Percentiles rank a stretch among this genome's conserved stretches.
phyloP scores from a whole-genome alignment of 2,329 filamentous ascomycete species.

The Sporothrix mexicana region DNA sequence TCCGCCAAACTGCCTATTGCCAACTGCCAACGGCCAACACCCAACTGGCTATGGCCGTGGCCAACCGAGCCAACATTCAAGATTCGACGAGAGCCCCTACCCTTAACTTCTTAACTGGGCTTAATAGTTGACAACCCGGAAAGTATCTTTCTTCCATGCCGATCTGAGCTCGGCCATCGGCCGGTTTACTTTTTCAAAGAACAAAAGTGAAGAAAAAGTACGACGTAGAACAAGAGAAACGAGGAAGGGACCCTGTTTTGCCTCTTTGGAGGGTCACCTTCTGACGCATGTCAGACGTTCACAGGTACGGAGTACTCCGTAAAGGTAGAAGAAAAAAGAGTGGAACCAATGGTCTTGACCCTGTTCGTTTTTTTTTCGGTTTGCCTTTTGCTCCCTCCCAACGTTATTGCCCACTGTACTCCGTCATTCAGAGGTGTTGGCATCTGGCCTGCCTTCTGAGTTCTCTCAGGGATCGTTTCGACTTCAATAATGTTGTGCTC shows the following conservation, averaged over 20 bases:
- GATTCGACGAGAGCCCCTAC: no score
- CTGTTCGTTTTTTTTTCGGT: neutral
- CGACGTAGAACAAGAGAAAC: neutral
- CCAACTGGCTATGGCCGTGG: neutral
- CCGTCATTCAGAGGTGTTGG: neutral
- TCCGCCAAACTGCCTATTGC: neutral
- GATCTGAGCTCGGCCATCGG: neutral
- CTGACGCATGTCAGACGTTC: constrained; percentile 9
- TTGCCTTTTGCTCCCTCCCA: neutral
- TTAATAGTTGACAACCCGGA: neutral
- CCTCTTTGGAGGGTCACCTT: neutral
- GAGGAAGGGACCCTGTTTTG: constrained; percentile 7
- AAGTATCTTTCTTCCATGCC: constrained; percentile 11
- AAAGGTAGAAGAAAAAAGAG: neutral
- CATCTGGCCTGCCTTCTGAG: neutral
- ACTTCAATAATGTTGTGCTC: neutral
- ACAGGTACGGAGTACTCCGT: no score
- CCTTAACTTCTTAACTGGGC: neutral
- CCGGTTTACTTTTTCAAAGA: neutral
- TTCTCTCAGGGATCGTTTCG: neutral
- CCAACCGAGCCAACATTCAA: no score
- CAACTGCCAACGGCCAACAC: neutral
- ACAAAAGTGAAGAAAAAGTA: neutral
- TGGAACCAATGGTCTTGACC: neutral
- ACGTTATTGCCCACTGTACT: neutral